These are phyloP conservation scores for Pleurotus tuoliensis DNA, from an alignment of 768 basidiomycete genomes.

Conservation along the genomic window DNA sequence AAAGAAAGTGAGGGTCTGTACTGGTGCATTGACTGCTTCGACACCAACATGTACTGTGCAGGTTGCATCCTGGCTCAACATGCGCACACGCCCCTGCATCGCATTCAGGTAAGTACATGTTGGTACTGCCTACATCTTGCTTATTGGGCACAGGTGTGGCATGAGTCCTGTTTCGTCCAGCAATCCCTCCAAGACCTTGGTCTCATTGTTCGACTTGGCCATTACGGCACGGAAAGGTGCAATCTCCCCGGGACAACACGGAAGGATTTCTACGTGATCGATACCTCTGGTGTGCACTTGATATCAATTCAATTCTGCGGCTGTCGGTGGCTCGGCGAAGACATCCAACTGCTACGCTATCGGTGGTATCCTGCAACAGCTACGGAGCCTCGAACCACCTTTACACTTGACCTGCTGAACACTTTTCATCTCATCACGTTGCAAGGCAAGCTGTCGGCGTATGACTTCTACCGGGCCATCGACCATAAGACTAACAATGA, in stretches of 20 bases:
- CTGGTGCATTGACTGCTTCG: conserved; percentile 8
- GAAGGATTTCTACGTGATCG: conserved; percentile 11
- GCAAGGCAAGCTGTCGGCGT: conserved; percentile 8
- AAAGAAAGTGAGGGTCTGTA: neutral
- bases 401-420: conserved; percentile 10
- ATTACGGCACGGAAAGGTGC: conserved; percentile 1
- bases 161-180: neutral
- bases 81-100: conserved; percentile 2
- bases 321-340: conserved; percentile 7
- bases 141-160: conserved; percentile 1
- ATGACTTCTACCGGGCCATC: conserved; percentile 9
- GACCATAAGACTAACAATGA: conserved; percentile 7
- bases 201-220: conserved; percentile 9
- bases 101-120: neutral
- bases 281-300: conserved; percentile 21
- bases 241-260: neutral
- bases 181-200: conserved; percentile 7
- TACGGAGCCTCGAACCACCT: conserved; percentile 2
- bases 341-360: conserved; percentile 5
- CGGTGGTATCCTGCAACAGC: conserved; percentile 5
- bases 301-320: conserved; percentile 20
- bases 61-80: conserved; percentile 1
- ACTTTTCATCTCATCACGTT: conserved; percentile 10
- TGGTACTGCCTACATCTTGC: too few relatives aligned
- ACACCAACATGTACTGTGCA: neutral